Base-by-base conservation (phyloP, 139 green algal genomes). In the Penium margaritaceum region DNA sequence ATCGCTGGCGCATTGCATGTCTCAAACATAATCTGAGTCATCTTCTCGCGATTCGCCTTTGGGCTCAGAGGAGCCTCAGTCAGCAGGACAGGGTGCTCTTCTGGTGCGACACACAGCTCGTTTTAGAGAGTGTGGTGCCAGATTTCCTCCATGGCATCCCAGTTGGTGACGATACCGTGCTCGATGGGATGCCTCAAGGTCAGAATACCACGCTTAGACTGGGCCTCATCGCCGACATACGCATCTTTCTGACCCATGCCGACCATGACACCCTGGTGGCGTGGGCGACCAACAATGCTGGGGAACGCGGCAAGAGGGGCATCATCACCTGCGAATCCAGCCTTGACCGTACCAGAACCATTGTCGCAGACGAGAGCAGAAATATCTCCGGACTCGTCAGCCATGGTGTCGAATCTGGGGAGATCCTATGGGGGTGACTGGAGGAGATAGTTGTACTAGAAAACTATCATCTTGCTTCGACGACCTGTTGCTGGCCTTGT, bases 21-120 rank as follows among this genome's bases (percentile, higher is more conserved):
- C 69, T 87, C 82, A 62, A 87, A 87, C 73, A 87, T 84, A 51
- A 85, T 84, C 67, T 85, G 79, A n/a, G 74, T 85, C 82, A 87
- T 76, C 58, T 72, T 82, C 63, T 87, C 82, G 7, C 79, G 73
- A 34, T 85, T 85, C 19, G 71, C 70, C 72, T 85, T 85, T 14
- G 80, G 80, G 38, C 85, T 85, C 12, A 78, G 62, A 37, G 78
- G 79, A 3, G 70, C 71, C 41, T 81, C 79, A 5, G 80, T 85
- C 3, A 85, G 72, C 12, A 85, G 71, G 3, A 85, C 80, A 0
- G 80, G 70, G 54, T 85, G 78, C 79, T 85, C 80, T 53, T 83
- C 80, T n/a, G 80, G 79, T 2, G 80, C 62, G 27, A 85, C 80
- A 7, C 79, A 63, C 5, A 85, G 80, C 72, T 85, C 80, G 80